Conservation (phyloP, 1,139 yeast genomes). For the Pichia sp. region DNA sequence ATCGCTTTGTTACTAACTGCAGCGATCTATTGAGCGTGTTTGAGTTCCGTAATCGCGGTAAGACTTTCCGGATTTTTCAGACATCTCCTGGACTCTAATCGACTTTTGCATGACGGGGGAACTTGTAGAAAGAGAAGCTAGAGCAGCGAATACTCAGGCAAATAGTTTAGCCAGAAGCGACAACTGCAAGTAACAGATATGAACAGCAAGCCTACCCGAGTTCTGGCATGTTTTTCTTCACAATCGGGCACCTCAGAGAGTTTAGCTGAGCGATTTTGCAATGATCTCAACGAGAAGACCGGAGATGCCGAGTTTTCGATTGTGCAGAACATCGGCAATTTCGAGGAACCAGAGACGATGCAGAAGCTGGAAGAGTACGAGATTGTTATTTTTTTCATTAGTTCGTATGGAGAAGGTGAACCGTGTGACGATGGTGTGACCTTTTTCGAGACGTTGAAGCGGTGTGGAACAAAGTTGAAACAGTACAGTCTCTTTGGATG, state of each 20-base stretch:
- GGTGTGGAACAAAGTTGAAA: background rate
- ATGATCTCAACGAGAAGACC: slow-evolving; percentile 37
- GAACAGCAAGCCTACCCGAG: background rate
- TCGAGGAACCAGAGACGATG: background rate
- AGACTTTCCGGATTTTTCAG: too few relatives aligned
- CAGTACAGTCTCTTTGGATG: slow-evolving; percentile 75
- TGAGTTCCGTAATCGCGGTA: too few relatives aligned
- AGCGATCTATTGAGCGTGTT: too few relatives aligned
- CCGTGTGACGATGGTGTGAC: slow-evolving; percentile 88
- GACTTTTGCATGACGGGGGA: too few relatives aligned
- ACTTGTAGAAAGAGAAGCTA: too few relatives aligned
- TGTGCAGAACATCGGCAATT: background rate
- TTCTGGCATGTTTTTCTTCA: slow-evolving; percentile 76
- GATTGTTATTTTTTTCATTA: slow-evolving; percentile 64
- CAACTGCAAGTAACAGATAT: background rate
- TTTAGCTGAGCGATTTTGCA: slow-evolving; percentile 67
- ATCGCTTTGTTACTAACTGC: too few relatives aligned
- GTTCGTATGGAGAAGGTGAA: slow-evolving; percentile 98
- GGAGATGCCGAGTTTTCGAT: slow-evolving; percentile 55
- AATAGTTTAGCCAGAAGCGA: background rate
- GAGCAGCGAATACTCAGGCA: background rate
- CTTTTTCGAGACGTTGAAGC: slow-evolving; percentile 48
- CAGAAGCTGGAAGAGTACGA: slow-evolving; percentile 36
- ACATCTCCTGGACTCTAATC: too few relatives aligned
- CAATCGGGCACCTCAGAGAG: slow-evolving; percentile 98